Evolutionary conservation across 371 early-diverging fungal species (phyloP).

Genomic region (Apophysomyces elegans): DNA sequence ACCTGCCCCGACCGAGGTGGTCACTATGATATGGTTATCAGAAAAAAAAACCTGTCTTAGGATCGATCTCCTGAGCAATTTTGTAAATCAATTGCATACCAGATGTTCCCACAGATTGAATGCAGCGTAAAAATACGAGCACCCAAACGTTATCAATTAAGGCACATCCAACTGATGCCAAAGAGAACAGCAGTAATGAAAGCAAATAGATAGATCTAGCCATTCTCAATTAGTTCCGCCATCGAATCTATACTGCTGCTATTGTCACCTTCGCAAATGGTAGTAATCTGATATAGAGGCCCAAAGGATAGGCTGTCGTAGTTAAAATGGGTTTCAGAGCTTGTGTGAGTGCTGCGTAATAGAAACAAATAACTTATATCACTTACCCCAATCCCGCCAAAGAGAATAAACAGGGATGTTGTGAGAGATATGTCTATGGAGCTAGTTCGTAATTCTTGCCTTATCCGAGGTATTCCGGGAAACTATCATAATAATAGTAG

Average conservation of each 20-base stretch:
- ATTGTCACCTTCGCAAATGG: constrained; percentile 48
- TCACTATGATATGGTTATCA: constrained; percentile 21
- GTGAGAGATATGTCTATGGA: constrained; percentile 48
- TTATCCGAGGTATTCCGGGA: constrained; percentile 50
- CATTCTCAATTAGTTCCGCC: not conserved
- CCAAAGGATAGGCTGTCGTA: constrained; percentile 55
- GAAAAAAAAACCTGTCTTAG: not conserved
- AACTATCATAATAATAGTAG: constrained; percentile 13
- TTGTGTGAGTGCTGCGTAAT: not conserved
- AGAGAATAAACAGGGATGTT: constrained; percentile 54
- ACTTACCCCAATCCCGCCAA: constrained; percentile 52
- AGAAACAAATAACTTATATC: not conserved
- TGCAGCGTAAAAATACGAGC: constrained; percentile 59
- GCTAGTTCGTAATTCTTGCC: constrained; percentile 41
- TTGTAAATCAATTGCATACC: constrained; percentile 32
- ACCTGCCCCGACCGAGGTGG: constrained; percentile 46
- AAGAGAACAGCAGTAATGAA: constrained; percentile 57
- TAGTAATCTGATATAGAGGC: constrained; percentile 66
- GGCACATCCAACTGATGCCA: constrained; percentile 66
- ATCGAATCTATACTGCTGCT: not conserved
- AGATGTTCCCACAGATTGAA: constrained; percentile 73
- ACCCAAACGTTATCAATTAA: constrained; percentile 53
- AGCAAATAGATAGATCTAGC: constrained; percentile 55
- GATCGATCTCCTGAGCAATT: not conserved
- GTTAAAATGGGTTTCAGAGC: not conserved